Percentiles rank a stretch among this genome's conserved stretches.
Evolutionary conservation across 768 basidiomycete genomes (phyloP).

Genomic region (Suillus subalutaceus): DNA sequence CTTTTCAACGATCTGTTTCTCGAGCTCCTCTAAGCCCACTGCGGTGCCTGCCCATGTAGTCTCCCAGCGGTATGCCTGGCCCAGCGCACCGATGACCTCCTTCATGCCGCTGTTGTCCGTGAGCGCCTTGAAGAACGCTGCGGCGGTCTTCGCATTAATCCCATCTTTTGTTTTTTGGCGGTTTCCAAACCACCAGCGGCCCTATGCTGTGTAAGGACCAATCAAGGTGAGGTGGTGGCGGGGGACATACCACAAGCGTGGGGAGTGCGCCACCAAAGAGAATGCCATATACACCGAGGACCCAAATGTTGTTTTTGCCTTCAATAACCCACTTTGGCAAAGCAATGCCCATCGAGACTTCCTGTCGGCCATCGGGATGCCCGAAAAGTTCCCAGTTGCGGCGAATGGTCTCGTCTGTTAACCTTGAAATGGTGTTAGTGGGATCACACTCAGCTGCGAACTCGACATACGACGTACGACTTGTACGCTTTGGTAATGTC

Average conservation of each 20-base stretch:
- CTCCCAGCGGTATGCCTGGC: conserved; percentile 68
- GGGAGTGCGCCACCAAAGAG: conserved; percentile 90
- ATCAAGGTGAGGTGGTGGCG: background rate
- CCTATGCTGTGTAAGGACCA: conserved; percentile 40
- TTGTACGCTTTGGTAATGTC: conserved; percentile 98
- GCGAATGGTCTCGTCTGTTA: conserved; percentile 92
- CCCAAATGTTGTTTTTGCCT: conserved; percentile 88
- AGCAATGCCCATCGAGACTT: conserved; percentile 92
- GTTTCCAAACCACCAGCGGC: conserved; percentile 97
- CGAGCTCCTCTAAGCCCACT: conserved; percentile 50
- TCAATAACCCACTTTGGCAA: conserved; percentile 94
- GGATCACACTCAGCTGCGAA: background rate
- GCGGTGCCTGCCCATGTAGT: conserved; percentile 31
- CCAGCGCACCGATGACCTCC: conserved; percentile 73
- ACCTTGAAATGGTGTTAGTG: conserved; percentile 39
- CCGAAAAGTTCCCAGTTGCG: conserved; percentile 89
- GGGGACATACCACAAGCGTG: conserved; percentile 64
- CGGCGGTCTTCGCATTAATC: conserved; percentile 77
- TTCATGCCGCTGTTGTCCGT: conserved; percentile 76
- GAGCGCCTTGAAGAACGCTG: conserved; percentile 85
- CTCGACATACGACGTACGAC: conserved; percentile 51
- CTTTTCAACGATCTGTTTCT: conserved; percentile 50
- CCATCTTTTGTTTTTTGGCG: conserved; percentile 91
- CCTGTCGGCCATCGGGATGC: conserved; percentile 96
- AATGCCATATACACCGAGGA: conserved; percentile 84